Conservation (phyloP, 768 basidiomycete genomes). For the Mrakia frigida region DNA sequence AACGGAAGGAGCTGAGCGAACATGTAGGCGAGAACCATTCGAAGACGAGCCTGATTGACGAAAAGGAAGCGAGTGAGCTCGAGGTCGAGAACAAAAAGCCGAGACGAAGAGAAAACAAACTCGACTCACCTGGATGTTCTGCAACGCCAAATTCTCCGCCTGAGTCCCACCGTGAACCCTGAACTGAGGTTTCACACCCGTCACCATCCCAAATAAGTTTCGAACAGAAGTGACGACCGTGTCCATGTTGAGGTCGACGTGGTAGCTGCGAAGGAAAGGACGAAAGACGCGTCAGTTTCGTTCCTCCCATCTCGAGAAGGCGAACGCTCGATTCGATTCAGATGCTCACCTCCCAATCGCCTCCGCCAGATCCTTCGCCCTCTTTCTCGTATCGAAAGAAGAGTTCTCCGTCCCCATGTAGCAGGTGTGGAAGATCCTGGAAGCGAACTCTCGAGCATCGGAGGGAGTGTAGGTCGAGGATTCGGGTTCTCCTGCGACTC, state of each 20-base stretch:
- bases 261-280: conserved; percentile 58
- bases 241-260: conserved; percentile 95
- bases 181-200: conserved; percentile 66
- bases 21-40: conserved; percentile 92
- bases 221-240: conserved; percentile 75
- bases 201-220: conserved; percentile 76
- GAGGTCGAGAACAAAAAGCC: background rate
- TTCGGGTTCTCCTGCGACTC: conserved; percentile 77
- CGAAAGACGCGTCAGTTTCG: background rate
- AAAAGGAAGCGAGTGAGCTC: background rate
- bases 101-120: background rate
- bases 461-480: conserved; percentile 76
- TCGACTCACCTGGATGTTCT: conserved; percentile 78
- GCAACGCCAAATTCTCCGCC: conserved; percentile 91
- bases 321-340: background rate
- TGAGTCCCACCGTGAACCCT: conserved; percentile 75
- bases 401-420: conserved; percentile 99
- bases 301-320: background rate
- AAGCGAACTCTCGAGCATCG: conserved; percentile 80
- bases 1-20: conserved; percentile 93
- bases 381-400: conserved; percentile 69
- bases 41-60: conserved; percentile 63
- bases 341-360: conserved; percentile 74
- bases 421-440: conserved; percentile 89
- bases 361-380: conserved; percentile 79